Conservation (phyloP, 495 filamentous ascomycete species). For the Daldinia bambusicola region DNA sequence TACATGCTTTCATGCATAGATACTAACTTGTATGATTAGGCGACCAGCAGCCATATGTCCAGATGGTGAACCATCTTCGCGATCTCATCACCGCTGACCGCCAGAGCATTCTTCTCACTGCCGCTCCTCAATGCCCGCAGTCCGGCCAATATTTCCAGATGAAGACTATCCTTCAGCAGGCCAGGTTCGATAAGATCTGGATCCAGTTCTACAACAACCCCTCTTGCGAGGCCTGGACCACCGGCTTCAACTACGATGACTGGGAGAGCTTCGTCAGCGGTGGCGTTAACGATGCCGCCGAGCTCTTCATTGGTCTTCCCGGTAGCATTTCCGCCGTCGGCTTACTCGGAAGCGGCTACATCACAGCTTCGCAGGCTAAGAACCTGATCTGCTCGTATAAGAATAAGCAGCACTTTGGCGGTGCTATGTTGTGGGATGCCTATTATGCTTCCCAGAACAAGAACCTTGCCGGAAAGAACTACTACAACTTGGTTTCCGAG, state of each 20-base stretch:
- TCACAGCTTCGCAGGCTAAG: slow-evolving; percentile 36
- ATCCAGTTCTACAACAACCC: slow-evolving; percentile 81
- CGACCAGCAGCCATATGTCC: slow-evolving; percentile 48
- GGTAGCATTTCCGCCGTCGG: slow-evolving; percentile 56
- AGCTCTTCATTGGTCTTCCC: slow-evolving; percentile 72
- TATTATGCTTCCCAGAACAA: slow-evolving; percentile 43
- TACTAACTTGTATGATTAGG: slow-evolving; percentile 16
- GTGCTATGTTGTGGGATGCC: slow-evolving; percentile 57
- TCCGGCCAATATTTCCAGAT: slow-evolving; percentile 61
- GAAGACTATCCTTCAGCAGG: slow-evolving; percentile 63
- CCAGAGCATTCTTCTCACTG: slow-evolving; percentile 65
- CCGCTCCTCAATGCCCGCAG: slow-evolving; percentile 72
- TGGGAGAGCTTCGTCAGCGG: slow-evolving; percentile 68
- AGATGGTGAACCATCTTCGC: slow-evolving; percentile 65
- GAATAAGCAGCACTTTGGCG: slow-evolving; percentile 51
- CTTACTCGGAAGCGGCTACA: slow-evolving; percentile 46
- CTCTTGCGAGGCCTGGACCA: slow-evolving; percentile 60
- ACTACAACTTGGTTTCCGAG: slow-evolving; percentile 46
- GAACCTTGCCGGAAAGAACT: slow-evolving; percentile 40
- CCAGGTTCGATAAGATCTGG: slow-evolving; percentile 70
- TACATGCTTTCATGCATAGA: not conserved
- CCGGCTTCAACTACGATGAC: slow-evolving; percentile 69
- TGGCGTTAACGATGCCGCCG: slow-evolving; percentile 66
- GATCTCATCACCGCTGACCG: slow-evolving; percentile 52
- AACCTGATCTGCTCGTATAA: slow-evolving; percentile 49